Conservation (phyloP, 1,284 basidiomycete genomes). For the Trichosporon ovoides region DNA sequence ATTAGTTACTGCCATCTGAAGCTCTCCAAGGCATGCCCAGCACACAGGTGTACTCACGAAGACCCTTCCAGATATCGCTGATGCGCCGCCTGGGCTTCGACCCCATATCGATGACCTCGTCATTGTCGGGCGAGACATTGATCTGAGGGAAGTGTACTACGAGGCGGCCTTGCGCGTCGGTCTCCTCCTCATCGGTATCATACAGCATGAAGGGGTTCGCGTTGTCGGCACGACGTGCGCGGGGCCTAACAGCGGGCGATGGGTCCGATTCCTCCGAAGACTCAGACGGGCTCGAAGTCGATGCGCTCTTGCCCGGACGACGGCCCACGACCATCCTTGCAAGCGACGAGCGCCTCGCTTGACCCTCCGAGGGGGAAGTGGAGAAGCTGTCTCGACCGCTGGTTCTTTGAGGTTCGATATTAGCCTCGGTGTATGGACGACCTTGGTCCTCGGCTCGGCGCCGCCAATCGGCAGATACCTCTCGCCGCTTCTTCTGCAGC, state of each 20-base stretch:
- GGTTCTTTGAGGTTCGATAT: not conserved
- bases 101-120: not conserved
- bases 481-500: not conserved
- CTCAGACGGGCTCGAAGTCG: not conserved
- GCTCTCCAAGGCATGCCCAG: too few relatives aligned
- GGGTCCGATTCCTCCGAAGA: conserved; percentile 1
- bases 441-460: not conserved
- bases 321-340: not conserved
- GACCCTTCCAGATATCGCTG: not conserved
- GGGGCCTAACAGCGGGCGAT: not conserved
- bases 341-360: not conserved
- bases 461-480: not conserved
- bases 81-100: not conserved
- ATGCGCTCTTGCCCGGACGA: not conserved
- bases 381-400: not conserved
- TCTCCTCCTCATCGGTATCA: not conserved
- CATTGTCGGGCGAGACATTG: not conserved
- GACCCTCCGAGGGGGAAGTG: not conserved
- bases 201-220: not conserved
- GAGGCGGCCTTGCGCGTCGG: not conserved
- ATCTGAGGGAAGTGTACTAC: not conserved
- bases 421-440: not conserved
- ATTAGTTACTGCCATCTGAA: too few relatives aligned
- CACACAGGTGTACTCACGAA: not conserved
- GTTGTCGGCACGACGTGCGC: not conserved